Percentiles rank a stretch among this genome's conserved stretches.
Conservation (phyloP, 805 yeast genomes). For the Scheffersomyces lignosus region DNA sequence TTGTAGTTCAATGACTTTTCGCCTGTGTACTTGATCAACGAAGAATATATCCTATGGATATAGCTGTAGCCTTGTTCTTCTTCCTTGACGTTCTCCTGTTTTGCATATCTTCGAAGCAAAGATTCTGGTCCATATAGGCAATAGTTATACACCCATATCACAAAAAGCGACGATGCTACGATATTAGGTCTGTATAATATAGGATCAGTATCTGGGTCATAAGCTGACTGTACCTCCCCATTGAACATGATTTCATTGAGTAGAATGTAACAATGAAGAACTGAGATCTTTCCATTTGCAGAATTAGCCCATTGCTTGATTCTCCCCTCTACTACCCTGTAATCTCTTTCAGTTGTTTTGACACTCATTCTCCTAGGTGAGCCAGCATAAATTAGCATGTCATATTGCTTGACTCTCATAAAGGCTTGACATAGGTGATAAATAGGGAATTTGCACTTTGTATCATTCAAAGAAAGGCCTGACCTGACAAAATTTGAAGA, state of each 20-base stretch:
- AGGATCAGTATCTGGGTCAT: constrained; percentile 3
- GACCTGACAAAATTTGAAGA: background rate
- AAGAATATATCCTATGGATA: background rate
- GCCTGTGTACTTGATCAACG: constrained; percentile 1
- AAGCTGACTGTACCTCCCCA: background rate
- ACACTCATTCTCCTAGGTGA: constrained; percentile 5
- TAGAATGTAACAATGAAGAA: constrained; percentile 4
- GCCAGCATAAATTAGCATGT: constrained; percentile 6
- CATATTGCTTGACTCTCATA: constrained; percentile 5
- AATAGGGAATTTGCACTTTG: constrained; percentile 3
- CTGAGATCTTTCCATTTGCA: constrained; percentile 1
- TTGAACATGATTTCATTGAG: constrained; percentile 3
- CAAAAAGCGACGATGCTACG: constrained; percentile 4
- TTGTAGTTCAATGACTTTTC: background rate
- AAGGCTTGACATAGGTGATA: constrained; percentile 5
- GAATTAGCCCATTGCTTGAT: constrained; percentile 3
- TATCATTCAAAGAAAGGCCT: constrained; percentile 1
- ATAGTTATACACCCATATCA: constrained; percentile 4
- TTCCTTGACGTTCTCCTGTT: constrained; percentile 6
- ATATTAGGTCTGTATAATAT: constrained; percentile 4
- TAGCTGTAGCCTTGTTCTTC: constrained; percentile 8
- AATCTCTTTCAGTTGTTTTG: constrained; percentile 10
- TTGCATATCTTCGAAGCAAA: background rate
- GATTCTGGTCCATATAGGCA: constrained; percentile 1
- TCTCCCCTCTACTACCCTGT: constrained; percentile 1